Evolutionary conservation across 805 yeast genomes (phyloP), one percentile per base, ranked within the genome.

Genomic region (Starmerella sp.): DNA sequence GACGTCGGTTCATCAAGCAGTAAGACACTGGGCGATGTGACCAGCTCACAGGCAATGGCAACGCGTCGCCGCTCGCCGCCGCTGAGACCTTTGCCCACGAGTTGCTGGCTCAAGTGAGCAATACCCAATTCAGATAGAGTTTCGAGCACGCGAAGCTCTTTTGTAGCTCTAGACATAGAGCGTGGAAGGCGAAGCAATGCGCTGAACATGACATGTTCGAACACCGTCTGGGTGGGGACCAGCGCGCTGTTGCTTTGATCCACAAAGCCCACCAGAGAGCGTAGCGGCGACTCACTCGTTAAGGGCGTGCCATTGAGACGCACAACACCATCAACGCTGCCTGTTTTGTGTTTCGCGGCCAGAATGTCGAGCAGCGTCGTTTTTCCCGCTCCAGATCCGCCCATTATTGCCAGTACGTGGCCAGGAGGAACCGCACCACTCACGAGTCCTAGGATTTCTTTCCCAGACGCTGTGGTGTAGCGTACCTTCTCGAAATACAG

Each of bases 311-410:
- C 97, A 67, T 93, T 93, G 28, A 89, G 79, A 61, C 75, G 79
- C 11, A 91, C 78, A 1, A 72, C 66, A n/a, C 96, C 97, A 1
- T 73, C 62, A 9, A 80, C 76, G 0, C 60, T 58, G 2, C 98
- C 98, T 36, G 82, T 76, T 65, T 91, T 93, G 65, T 82, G 79
- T 66, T 91, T 93, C 48, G 83, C 85, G 0, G 97, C 97, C 54
- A 93, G 72, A 56, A 93, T 89, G 66, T 93, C 98, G 51, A 93
- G 72, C 44, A 93, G 71, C 0, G 98, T 91, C 0, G 98, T 91
- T 67, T 93, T 93, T 52, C 98, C 98, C 13, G 98, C 97, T 50
- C 98, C 98, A 0, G 97, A 90, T 1, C 97, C 97, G 45, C 98
- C 98, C 95, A 93, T 87, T 43, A 93, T 88, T 0, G 98, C 97